Evolutionary conservation across 2,329 filamentous ascomycete species (phyloP).

Genomic region (Ophiocordyceps unilateralis): DNA sequence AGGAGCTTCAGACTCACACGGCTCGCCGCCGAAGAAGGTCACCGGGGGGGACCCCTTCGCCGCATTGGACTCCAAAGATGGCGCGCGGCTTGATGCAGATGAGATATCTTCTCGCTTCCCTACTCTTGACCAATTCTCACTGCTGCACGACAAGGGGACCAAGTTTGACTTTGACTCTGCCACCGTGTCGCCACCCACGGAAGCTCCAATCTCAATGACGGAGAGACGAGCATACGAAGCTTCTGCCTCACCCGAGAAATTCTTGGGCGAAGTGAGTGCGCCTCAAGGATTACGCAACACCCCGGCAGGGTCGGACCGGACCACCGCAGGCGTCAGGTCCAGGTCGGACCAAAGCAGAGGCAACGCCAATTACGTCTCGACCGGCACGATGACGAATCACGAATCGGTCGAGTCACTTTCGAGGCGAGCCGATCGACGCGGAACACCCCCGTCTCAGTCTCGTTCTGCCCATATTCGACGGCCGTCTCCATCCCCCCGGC

Average conservation of each 20-base stretch:
- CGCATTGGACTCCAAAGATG: slow-evolving; percentile 53
- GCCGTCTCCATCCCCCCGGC: slow-evolving; percentile 6
- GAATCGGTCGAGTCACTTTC: slow-evolving; percentile 26
- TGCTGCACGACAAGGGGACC: slow-evolving; percentile 67
- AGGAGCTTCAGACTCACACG: slow-evolving; percentile 20
- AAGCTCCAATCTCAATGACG: slow-evolving; percentile 26
- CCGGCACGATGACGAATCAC: slow-evolving; percentile 65
- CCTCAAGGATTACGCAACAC: slow-evolving; percentile 14
- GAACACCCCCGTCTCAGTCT: slow-evolving; percentile 5
- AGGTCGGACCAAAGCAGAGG: slow-evolving; percentile 42
- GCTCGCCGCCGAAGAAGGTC: slow-evolving; percentile 46
- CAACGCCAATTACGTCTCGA: slow-evolving; percentile 28
- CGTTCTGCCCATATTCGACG: slow-evolving; percentile 9
- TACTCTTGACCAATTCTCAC: slow-evolving; percentile 79
- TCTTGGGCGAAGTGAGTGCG: slow-evolving; percentile 6
- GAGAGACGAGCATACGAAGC: slow-evolving; percentile 72
- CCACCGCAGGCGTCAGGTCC: slow-evolving; percentile 16
- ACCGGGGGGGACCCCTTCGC: slow-evolving; percentile 73
- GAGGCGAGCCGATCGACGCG: slow-evolving; percentile 8
- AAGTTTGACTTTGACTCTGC: slow-evolving; percentile 68
- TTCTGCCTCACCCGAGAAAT: slow-evolving; percentile 37
- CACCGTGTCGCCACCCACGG: slow-evolving; percentile 27
- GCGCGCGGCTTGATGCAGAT: slow-evolving; percentile 39
- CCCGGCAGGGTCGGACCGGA: slow-evolving; percentile 8
- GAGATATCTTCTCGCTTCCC: slow-evolving; percentile 78